Conservation (phyloP, 2,329 filamentous ascomycete species). For the Pestalotiopsis sp. region DNA sequence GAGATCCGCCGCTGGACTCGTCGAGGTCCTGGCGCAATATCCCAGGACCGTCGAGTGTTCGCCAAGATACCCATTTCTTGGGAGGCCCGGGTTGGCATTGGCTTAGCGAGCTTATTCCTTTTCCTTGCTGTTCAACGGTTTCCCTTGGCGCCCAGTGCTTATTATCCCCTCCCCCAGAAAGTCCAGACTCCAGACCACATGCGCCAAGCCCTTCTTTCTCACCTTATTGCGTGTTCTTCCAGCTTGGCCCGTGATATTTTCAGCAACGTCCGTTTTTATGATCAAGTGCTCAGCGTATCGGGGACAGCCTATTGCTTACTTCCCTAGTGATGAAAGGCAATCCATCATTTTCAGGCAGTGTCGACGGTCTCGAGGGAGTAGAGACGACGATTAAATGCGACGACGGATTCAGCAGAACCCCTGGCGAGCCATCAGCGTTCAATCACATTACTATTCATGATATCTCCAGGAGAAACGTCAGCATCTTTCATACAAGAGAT, state of each 20-base stretch:
- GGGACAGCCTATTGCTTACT: neutral
- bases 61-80: neutral
- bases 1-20: too few species aligned
- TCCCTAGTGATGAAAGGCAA: neutral
- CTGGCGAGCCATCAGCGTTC: neutral
- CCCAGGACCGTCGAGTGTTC: neutral
- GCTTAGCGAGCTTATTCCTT: neutral
- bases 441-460: neutral
- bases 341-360: neutral
- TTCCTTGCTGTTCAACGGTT: neutral
- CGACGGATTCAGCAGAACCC: neutral
- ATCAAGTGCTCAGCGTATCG: too few species aligned
- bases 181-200: neutral
- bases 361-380: neutral
- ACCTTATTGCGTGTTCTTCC: neutral
- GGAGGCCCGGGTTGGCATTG: neutral
- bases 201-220: neutral
- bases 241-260: neutral
- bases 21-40: neutral
- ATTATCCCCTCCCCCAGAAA: neutral
- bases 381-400: neutral
- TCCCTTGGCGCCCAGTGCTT: neutral
- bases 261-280: neutral
- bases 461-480: neutral
- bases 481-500: neutral